These are phyloP conservation scores for Aspergillus unguis DNA, from an alignment of 2,329 filamentous ascomycete species.

Conservation along the genomic window DNA sequence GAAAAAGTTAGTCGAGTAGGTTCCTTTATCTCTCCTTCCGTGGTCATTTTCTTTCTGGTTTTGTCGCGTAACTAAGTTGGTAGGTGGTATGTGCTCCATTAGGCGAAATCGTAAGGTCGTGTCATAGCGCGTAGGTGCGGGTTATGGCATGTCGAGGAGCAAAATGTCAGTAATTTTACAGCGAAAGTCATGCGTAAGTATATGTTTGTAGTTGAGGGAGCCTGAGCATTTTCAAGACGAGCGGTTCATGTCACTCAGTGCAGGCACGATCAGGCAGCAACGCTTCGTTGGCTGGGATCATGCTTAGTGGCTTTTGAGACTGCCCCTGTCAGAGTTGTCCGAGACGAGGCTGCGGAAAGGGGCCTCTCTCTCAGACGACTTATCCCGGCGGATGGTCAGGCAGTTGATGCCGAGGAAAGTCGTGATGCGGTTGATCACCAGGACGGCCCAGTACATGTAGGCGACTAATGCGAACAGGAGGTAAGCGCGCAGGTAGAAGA, in stretches of 20 bases:
- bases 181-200: background rate
- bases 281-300: background rate
- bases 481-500: slow-evolving; percentile 79
- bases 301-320: slow-evolving; percentile 20
- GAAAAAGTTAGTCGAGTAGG: no score
- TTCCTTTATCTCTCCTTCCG: no score
- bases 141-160: background rate
- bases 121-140: slow-evolving; percentile 5
- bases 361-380: slow-evolving; percentile 31
- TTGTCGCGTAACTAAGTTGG: background rate
- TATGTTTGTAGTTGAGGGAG: slow-evolving; percentile 1
- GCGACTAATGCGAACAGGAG: slow-evolving; percentile 78
- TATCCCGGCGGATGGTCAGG: slow-evolving; percentile 66
- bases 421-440: slow-evolving; percentile 90
- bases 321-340: slow-evolving; percentile 13
- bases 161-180: background rate
- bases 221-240: no score
- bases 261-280: no score
- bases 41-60: no score
- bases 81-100: background rate
- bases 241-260: no score
- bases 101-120: slow-evolving; percentile 1
- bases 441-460: slow-evolving; percentile 88
- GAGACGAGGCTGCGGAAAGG: slow-evolving; percentile 37
- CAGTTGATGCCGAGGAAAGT: slow-evolving; percentile 91